These are phyloP conservation scores for Pleurotus giganteus DNA, from an alignment of 768 basidiomycete genomes.

Conservation along the genomic window DNA sequence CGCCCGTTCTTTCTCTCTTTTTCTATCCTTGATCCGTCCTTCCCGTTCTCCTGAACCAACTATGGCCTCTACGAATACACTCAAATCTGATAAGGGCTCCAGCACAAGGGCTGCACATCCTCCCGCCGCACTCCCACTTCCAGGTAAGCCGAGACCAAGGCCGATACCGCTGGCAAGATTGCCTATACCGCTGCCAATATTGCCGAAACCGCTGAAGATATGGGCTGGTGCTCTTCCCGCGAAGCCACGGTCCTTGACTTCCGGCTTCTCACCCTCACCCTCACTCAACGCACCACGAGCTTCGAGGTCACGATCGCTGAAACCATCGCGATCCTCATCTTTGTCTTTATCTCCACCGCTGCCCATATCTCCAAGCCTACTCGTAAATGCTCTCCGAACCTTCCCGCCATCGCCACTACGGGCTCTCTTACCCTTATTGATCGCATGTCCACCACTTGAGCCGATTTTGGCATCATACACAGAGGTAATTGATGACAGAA, in stretches of 20 bases:
- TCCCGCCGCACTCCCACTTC: slow-evolving; percentile 28
- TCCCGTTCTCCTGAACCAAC: slow-evolving; percentile 29
- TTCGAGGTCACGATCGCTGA: neutral
- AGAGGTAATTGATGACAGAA: neutral
- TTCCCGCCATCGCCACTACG: slow-evolving; percentile 30
- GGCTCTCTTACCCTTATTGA: neutral
- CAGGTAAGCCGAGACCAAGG: slow-evolving; percentile 36
- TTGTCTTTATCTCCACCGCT: slow-evolving; percentile 28
- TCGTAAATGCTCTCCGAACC: slow-evolving; percentile 60
- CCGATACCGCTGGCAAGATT: slow-evolving; percentile 42
- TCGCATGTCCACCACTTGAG: neutral
- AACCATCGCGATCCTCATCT: slow-evolving; percentile 17
- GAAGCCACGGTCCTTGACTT: neutral
- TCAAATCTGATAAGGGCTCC: slow-evolving; percentile 51
- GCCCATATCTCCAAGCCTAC: slow-evolving; percentile 54
- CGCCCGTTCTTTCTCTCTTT: slow-evolving; percentile 30
- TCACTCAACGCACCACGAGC: slow-evolving; percentile 5
- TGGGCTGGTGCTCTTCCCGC: slow-evolving; percentile 1
- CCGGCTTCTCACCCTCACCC: slow-evolving; percentile 3
- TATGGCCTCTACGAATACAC: slow-evolving; percentile 45
- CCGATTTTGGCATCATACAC: slow-evolving; percentile 4
- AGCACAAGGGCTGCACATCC: slow-evolving; percentile 40
- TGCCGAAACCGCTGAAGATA: slow-evolving; percentile 5
- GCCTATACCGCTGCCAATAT: slow-evolving; percentile 19
- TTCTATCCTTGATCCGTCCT: slow-evolving; percentile 20